Conservation (phyloP, 352 stramenopile genomes). For the Pythium angustatum region DNA sequence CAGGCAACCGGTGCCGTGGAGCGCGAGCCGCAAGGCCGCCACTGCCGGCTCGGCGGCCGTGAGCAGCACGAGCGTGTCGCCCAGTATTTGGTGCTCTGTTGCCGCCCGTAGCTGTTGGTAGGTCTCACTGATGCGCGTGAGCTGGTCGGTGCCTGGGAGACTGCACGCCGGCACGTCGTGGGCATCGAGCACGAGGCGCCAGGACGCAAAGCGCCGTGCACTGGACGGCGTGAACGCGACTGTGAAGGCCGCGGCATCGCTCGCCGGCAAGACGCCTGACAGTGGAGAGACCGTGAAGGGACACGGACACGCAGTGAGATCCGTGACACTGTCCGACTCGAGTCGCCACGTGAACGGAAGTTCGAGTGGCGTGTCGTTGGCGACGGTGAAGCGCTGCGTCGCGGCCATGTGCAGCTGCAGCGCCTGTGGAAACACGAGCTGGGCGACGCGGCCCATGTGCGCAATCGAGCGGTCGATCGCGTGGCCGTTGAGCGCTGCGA, state of each 20-base stretch:
- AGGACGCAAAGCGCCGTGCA: constrained; percentile 25
- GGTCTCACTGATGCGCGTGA: constrained; percentile 34
- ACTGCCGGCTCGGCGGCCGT: constrained; percentile 8
- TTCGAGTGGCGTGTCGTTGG: constrained; percentile 69
- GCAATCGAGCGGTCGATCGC: constrained; percentile 45
- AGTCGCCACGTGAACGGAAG: constrained; percentile 63
- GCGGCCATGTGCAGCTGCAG: constrained; percentile 39
- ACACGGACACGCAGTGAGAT: constrained; percentile 12
- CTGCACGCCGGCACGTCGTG: constrained; percentile 54
- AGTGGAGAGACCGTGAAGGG: constrained; percentile 46
- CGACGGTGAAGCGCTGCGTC: constrained; percentile 47
- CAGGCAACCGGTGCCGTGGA: constrained; percentile 17
- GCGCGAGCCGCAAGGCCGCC: constrained; percentile 12
- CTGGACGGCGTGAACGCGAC: constrained; percentile 45
- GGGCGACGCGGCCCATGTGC: constrained; percentile 48
- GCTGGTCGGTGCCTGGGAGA: constrained; percentile 49
- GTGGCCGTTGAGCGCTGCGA: constrained; percentile 47
- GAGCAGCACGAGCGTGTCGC: background rate
- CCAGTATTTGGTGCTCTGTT: constrained; percentile 14
- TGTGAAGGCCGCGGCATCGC: constrained; percentile 41
- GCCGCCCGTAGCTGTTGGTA: constrained; percentile 29
- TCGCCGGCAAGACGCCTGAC: constrained; percentile 43
- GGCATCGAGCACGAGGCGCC: constrained; percentile 44
- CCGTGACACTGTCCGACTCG: background rate
- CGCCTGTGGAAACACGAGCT: constrained; percentile 47